These are phyloP conservation scores for Panus rudis DNA, from an alignment of 768 basidiomycete species.

Conservation along the genomic window DNA sequence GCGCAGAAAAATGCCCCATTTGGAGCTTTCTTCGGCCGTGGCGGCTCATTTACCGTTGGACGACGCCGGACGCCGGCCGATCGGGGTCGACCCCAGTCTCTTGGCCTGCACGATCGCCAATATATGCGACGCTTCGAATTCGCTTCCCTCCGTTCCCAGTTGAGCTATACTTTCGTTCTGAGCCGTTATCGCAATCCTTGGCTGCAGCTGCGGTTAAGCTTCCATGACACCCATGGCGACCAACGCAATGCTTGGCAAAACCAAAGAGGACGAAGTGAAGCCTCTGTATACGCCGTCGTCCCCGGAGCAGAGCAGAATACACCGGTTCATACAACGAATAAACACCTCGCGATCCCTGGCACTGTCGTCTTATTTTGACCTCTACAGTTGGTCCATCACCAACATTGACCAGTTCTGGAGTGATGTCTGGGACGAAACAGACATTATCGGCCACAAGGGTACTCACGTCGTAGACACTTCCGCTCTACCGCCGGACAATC, in stretches of 20 bases:
- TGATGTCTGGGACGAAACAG: conserved; percentile 63
- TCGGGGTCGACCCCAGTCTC: too few species aligned
- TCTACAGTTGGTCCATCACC: conserved; percentile 59
- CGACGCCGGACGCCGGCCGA: too few species aligned
- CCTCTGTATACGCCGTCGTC: conserved; percentile 37
- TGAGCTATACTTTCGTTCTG: too few species aligned
- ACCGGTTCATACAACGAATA: conserved; percentile 41
- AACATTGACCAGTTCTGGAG: conserved; percentile 64
- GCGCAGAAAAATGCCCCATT: too few species aligned
- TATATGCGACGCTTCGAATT: too few species aligned
- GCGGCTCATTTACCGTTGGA: too few species aligned
- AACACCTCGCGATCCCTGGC: conserved; percentile 35
- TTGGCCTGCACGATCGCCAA: too few species aligned
- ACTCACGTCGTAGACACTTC: conserved; percentile 47
- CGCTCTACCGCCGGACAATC: conserved; percentile 52
- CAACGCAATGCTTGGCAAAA: conserved; percentile 6
- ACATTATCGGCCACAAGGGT: conserved; percentile 57
- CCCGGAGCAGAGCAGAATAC: conserved; percentile 37
- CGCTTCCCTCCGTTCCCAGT: too few species aligned
- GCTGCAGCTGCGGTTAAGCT: too few species aligned
- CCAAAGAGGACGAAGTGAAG: conserved; percentile 11
- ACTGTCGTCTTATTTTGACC: conserved; percentile 51
- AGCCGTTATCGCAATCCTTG: too few species aligned
- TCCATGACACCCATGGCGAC: too few species aligned
- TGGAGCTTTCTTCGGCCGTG: too few species aligned